A percentile compares a stretch with the other conserved stretches of the same genome.
Conservation (phyloP, 2,329 filamentous ascomycete genomes). For the Xylariaceae sp. region DNA sequence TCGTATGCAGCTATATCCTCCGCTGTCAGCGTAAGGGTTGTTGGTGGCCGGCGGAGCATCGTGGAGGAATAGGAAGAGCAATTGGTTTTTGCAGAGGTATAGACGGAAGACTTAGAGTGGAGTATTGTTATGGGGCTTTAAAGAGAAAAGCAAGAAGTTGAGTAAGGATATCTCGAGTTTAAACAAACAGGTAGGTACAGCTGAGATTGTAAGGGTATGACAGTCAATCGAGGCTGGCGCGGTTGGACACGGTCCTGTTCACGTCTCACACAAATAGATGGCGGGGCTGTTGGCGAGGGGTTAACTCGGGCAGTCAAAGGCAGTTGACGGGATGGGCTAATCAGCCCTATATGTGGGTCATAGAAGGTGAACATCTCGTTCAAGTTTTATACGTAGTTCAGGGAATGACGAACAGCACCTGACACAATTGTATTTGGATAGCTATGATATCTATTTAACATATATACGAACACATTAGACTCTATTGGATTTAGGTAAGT, state of each 20-base stretch:
- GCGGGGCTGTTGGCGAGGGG: slow-evolving; percentile 4
- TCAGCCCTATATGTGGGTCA: slow-evolving; percentile 19
- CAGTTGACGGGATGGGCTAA: not conserved
- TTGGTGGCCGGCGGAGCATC: slow-evolving; percentile 73
- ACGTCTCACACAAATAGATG: slow-evolving; percentile 1
- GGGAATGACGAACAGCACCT: no score
- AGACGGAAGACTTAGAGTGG: no score
- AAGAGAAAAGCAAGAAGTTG: no score
- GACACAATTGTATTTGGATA: no score
- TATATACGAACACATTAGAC: no score
- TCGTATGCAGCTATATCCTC: slow-evolving; percentile 76
- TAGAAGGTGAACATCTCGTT: no score
- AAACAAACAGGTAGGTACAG: not conserved
- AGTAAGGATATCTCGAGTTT: not conserved
- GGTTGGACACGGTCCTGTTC: slow-evolving; percentile 7
- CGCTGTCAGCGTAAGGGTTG: slow-evolving; percentile 69
- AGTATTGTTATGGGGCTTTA: not conserved
- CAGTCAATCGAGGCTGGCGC: no score
- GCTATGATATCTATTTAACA: no score
- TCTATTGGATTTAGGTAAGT: no score
- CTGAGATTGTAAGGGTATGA: no score
- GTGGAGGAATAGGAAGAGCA: slow-evolving; percentile 16
- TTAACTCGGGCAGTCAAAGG: no score
- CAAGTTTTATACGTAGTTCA: no score
- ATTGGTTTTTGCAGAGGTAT: not conserved